Base-by-base conservation (phyloP, 148 eudicot species). In the Vaccinium darrowii region DNA sequence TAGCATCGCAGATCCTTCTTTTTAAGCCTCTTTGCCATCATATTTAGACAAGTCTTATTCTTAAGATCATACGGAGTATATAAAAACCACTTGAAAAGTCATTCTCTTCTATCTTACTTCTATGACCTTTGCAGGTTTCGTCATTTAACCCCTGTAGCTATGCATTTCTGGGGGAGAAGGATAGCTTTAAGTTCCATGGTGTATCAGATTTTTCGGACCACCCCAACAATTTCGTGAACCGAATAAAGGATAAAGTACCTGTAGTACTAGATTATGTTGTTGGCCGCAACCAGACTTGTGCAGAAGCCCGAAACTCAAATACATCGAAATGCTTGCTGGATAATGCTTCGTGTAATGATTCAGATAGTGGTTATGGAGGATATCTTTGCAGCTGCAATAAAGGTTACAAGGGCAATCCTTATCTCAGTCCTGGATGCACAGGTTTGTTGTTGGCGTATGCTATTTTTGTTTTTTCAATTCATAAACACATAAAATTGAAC, bases 191-290 rank as follows among this genome's bases (percentile, higher is more conserved):
- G 2, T 87, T 87, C 33, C 33, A 67, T 0, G 86, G 86, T 49
- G 52, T 33, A 10, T n/a, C 83, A 11, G 88, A 87, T 60, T 53
- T 87, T 7, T 2, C 4, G 43, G 86, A 87, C 36, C 60, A 30
- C 33, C 33, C 1, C 30, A 30, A 52, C 3, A 13, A 1, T 19
- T 82, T 89, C 11, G 7, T 56, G 16, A 52, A 79, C 15, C 62
- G 81, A 63, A 81, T 7, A 8, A 16, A 23, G 3, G 50, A 58
- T 1, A 15, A 18, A 14, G 87, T 89, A 54, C 91, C 90, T 2
- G 27, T 88, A 16, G 88, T 87, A 57, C 43, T 88, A 8, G 87
- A 91, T n/a, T 91, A 89, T 90, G 89, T 3, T 39, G 43, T 39
- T 39, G 43, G 0, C 0, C 89, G 82, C 2, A 76, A 82, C 4